A percentile compares a stretch with the other conserved stretches of the same genome.
phyloP scores from a whole-genome alignment of 805 yeast species.

The Hanseniaspora pseudoguilliermondii region DNA sequence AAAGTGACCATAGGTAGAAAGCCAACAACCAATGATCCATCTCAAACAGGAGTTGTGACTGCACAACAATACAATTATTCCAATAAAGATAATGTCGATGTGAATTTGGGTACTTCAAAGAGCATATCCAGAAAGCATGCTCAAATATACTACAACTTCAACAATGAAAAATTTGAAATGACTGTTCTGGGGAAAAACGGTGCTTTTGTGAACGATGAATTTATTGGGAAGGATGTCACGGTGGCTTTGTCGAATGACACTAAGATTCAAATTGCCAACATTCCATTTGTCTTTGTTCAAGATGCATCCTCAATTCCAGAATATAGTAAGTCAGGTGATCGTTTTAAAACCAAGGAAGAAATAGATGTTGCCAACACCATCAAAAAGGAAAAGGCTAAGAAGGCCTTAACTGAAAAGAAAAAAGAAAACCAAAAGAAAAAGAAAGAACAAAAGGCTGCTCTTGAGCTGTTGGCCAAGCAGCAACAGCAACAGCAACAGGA shows the following conservation, averaged over 20 bases:
- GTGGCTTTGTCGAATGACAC: constrained; percentile 74
- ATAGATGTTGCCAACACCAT: constrained; percentile 13
- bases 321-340: constrained; percentile 1
- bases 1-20: constrained; percentile 89
- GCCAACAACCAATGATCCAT: constrained; percentile 10
- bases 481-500: constrained; percentile 15
- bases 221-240: constrained; percentile 82
- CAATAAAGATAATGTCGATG: constrained; percentile 57
- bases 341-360: constrained; percentile 13
- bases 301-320: constrained; percentile 42
- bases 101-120: constrained; percentile 81
- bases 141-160: constrained; percentile 89
- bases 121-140: constrained; percentile 93
- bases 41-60: constrained; percentile 10
- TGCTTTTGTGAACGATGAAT: constrained; percentile 85
- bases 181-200: constrained; percentile 91
- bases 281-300: constrained; percentile 72
- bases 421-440: constrained; percentile 11
- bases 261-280: constrained; percentile 84
- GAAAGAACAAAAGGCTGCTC: constrained; percentile 12
- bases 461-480: constrained; percentile 14
- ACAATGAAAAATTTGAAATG: constrained; percentile 85
- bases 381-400: constrained; percentile 7
- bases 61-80: constrained; percentile 11
- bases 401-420: constrained; percentile 6